Evolutionary conservation across 192 early-diverging fungal genomes (phyloP).

Genomic region (Pilaira anomala): DNA sequence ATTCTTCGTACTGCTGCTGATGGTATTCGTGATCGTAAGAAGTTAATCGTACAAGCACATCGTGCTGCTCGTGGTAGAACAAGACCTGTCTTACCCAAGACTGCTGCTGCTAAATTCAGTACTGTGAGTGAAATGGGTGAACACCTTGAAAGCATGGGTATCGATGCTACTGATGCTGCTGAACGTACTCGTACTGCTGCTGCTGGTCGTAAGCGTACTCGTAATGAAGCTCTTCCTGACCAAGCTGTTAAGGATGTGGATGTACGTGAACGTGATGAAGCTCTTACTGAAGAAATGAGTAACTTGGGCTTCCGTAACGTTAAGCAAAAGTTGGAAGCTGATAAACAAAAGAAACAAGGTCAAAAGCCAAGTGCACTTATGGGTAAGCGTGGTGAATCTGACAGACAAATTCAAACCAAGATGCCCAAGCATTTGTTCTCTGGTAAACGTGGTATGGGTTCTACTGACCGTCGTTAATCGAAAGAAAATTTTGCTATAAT

Average conservation of each 20-base stretch:
- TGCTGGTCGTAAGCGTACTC: slow-evolving; percentile 62
- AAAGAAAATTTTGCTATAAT: no score
- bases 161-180: slow-evolving; percentile 63
- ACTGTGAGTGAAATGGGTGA: slow-evolving; percentile 65
- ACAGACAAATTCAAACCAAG: slow-evolving; percentile 86
- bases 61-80: slow-evolving; percentile 78
- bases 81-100: slow-evolving; percentile 68
- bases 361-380: slow-evolving; percentile 73
- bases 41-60: slow-evolving; percentile 72
- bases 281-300: slow-evolving; percentile 60
- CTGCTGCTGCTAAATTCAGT: slow-evolving; percentile 37
- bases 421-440: slow-evolving; percentile 98
- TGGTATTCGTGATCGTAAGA: slow-evolving; percentile 83
- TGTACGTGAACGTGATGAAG: slow-evolving; percentile 56
- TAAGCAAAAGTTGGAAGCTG: slow-evolving; percentile 60
- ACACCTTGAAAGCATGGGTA: slow-evolving; percentile 69
- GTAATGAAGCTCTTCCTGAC: slow-evolving; percentile 70
- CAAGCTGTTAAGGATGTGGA: slow-evolving; percentile 59
- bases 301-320: slow-evolving; percentile 73
- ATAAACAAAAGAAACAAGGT: slow-evolving; percentile 71
- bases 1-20: slow-evolving; percentile 72
- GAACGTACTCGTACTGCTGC: slow-evolving; percentile 53
- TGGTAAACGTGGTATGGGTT: slow-evolving; percentile 82
- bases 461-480: slow-evolving; percentile 75
- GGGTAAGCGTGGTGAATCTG: slow-evolving; percentile 87